Base-by-base conservation (phyloP, 1,284 basidiomycete genomes). In the Leccinum insigne region DNA sequence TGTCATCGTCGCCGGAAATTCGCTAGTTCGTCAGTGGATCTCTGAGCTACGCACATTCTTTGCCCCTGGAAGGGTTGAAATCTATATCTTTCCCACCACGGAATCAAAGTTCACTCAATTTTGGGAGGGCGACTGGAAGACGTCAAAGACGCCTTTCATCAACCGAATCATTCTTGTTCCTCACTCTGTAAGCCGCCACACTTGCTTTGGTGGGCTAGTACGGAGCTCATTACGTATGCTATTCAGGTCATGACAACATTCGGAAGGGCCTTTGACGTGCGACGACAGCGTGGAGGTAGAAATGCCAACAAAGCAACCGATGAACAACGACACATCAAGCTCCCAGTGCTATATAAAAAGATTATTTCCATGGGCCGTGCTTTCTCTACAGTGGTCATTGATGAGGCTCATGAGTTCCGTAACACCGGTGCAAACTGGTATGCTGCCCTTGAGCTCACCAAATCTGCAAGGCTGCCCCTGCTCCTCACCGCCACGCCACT, bases 81-180 rank as follows among this genome's bases (percentile, higher is more conserved):
- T 67, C 5, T 66, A 67, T 21, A 18, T 49, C 47, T 66, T 63
- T 23, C 64, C 66, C 5, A 67, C 61, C 1, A 2, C 58, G 1
- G 64, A 67, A 47, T 61, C 58, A 14, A 66, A 66, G 8, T 67
- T 67, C 26, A 1, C 8, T n/a, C 11, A 58, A 13, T 67, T 67
- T 56, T 67, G 61, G 63, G 60, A 61, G 1, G 65, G 60, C 1
- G 60, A 61, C 26, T 66, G 63, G 65, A 47, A 44, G 38, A 66
- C 61, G 7, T 67, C 61, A 3, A 67, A 35, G 29, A 67, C 54
- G 14, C 66, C 65, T 1, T 54, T 29, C 10, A 67, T 67, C 0
- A 67, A 58, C 29, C 11, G 66, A 14, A 67, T 67, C 11, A 67
- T 67, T 1, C 18, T 67, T 26, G 62, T 67, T 29, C 65, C 65